Evolutionary conservation across 108 stramenopile species (phyloP).

Genomic region (Cyclotella sp.): DNA sequence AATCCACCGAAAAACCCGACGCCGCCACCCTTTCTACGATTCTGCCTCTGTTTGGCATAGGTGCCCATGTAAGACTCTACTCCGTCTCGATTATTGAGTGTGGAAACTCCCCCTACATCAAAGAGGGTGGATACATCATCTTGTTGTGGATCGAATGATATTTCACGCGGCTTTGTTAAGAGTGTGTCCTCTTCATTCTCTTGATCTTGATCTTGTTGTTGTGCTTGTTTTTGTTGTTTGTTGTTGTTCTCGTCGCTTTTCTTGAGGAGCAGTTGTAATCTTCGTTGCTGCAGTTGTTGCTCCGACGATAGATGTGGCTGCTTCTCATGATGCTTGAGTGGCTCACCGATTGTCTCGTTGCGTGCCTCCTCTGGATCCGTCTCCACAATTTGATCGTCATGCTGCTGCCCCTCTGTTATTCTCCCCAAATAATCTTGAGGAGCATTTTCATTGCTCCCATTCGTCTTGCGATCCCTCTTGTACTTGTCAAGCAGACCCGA

Average conservation of each 20-base stretch:
- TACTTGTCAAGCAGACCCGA: conserved; percentile 16
- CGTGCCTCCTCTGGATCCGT: not conserved
- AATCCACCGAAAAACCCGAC: not conserved
- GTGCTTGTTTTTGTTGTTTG: not conserved
- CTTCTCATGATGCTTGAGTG: no score
- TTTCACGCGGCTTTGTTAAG: conserved; percentile 48
- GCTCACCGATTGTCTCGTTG: no score
- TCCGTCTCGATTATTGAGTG: not conserved
- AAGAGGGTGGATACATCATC: conserved; percentile 47
- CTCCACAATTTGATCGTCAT: not conserved
- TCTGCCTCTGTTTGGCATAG: conserved; percentile 1
- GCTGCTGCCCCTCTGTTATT: not conserved
- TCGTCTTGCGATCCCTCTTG: not conserved
- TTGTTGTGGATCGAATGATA: conserved; percentile 19
- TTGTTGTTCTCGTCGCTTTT: conserved; percentile 1
- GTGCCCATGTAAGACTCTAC: conserved; percentile 17
- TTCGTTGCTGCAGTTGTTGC: not conserved
- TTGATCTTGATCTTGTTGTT: conserved; percentile 22
- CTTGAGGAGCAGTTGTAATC: not conserved
- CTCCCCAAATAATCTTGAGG: not conserved
- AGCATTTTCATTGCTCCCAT: not conserved
- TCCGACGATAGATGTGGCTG: not conserved
- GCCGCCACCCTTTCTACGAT: not conserved
- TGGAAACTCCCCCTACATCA: conserved; percentile 27
- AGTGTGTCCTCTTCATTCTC: conserved; percentile 33